A percentile compares a stretch with the other conserved stretches of the same genome.
These are phyloP conservation scores for Mariannaea sp. DNA, from an alignment of 2,329 filamentous ascomycete species.

Conservation along the genomic window DNA sequence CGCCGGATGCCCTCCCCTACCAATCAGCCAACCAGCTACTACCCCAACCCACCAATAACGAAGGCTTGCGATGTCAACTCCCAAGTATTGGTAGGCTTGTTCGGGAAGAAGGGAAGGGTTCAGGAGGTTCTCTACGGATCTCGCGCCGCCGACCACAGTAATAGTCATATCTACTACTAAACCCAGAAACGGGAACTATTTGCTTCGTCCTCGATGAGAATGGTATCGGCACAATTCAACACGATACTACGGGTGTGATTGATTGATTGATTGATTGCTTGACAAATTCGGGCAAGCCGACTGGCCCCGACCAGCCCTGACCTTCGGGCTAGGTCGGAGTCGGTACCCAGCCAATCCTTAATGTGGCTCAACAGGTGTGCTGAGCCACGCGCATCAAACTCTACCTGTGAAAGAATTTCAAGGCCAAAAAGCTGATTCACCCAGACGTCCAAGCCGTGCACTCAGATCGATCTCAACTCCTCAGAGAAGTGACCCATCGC, in stretches of 20 bases:
- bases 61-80: slow-evolving; percentile 3
- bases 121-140: neutral
- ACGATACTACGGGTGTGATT: too few relatives aligned
- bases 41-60: slow-evolving; percentile 9
- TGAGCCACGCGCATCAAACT: slow-evolving; percentile 24
- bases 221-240: too few relatives aligned
- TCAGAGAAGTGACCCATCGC: slow-evolving; percentile 10
- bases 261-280: too few relatives aligned
- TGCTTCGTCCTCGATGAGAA: too few relatives aligned
- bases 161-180: neutral
- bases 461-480: slow-evolving; percentile 19
- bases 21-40: slow-evolving; percentile 10
- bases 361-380: slow-evolving; percentile 17
- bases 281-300: slow-evolving; percentile 33
- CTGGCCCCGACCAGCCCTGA: slow-evolving; percentile 29
- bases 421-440: too few relatives aligned
- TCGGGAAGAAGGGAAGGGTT: neutral
- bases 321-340: slow-evolving; percentile 25
- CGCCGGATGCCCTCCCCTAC: slow-evolving; percentile 12
- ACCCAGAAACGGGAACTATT: neutral
- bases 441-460: slow-evolving; percentile 11
- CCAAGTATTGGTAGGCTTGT: neutral
- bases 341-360: slow-evolving; percentile 25
- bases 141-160: neutral
- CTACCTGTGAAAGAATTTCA: too few relatives aligned